Evolutionary conservation across 2,329 filamentous ascomycete genomes (phyloP).

Genomic region (Penicillium sp.): DNA sequence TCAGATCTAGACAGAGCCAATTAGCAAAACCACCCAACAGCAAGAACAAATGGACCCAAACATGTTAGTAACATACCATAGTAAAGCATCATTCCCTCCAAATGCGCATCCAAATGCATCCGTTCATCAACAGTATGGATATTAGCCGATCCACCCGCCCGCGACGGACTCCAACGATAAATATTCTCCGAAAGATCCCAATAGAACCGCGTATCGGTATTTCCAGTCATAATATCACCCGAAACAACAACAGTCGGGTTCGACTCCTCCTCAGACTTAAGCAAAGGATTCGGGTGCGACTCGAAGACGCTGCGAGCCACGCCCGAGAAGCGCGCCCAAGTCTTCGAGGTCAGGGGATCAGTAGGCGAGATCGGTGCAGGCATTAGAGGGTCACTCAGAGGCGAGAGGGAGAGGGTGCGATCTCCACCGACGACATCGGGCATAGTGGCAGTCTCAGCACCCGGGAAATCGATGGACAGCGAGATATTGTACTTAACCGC

Average conservation of each 20-base stretch:
- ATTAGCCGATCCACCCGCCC: slow-evolving; percentile 45
- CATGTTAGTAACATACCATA: slow-evolving; percentile 34
- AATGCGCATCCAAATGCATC: slow-evolving; percentile 44
- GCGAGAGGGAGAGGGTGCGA: slow-evolving; percentile 33
- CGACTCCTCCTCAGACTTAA: slow-evolving; percentile 21
- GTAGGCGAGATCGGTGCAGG: slow-evolving; percentile 39
- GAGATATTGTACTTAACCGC: slow-evolving; percentile 51
- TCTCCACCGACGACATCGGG: slow-evolving; percentile 6
- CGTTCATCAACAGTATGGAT: slow-evolving; percentile 56
- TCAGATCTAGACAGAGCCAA: slow-evolving; percentile 25
- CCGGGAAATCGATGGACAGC: slow-evolving; percentile 48
- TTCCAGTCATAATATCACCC: slow-evolving; percentile 54
- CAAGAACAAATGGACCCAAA: background rate
- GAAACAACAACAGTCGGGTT: slow-evolving; percentile 41
- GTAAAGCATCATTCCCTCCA: slow-evolving; percentile 46
- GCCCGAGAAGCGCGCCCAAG: slow-evolving; percentile 41
- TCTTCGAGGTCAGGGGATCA: slow-evolving; percentile 28
- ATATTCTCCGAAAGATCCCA: slow-evolving; percentile 56
- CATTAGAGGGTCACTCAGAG: slow-evolving; percentile 29
- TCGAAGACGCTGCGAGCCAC: slow-evolving; percentile 45
- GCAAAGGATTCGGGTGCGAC: slow-evolving; percentile 28
- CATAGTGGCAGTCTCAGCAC: background rate
- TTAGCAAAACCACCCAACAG: background rate
- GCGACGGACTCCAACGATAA: slow-evolving; percentile 53
- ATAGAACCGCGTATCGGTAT: slow-evolving; percentile 56